These are phyloP conservation scores for Wickerhamiella sorbophila DNA, from an alignment of 805 yeast genomes.

Conservation along the genomic window DNA sequence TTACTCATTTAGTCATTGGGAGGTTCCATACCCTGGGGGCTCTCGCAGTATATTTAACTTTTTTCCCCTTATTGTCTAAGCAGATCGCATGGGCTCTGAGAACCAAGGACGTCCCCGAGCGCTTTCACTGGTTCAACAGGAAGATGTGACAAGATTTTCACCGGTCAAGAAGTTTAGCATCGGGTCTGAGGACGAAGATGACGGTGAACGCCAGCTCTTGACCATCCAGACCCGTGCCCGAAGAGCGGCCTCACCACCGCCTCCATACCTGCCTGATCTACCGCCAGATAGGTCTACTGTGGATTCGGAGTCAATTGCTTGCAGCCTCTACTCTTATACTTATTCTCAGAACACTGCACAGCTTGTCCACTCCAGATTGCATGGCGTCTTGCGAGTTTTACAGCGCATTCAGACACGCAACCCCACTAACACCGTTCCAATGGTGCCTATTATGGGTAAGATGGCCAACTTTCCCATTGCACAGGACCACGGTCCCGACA, in stretches of 20 bases:
- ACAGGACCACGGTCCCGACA: background rate
- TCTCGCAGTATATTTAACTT: no score
- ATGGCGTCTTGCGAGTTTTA: slow-evolving; percentile 11
- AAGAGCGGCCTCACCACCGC: slow-evolving; percentile 1
- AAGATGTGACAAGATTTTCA: no score
- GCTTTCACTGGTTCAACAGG: background rate
- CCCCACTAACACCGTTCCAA: background rate
- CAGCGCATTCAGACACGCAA: background rate
- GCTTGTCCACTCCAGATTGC: slow-evolving; percentile 13
- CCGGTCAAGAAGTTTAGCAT: no score
- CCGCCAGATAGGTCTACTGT: background rate
- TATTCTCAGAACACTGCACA: slow-evolving; percentile 13
- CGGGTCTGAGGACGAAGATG: no score
- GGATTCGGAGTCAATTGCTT: slow-evolving; percentile 2
- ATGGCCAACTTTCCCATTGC: background rate
- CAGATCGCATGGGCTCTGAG: background rate
- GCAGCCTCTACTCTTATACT: slow-evolving; percentile 13
- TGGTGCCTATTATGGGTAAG: background rate
- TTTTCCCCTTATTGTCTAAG: background rate
- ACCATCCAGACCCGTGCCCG: background rate
- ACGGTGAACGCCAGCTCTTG: no score
- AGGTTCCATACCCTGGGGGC: no score
- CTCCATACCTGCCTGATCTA: slow-evolving; percentile 1
- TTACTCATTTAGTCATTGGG: no score
- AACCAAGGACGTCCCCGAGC: background rate